Evolutionary conservation across 139 green algal genomes (phyloP).

Genomic region (Chlamydomonas sphaeroides): DNA sequence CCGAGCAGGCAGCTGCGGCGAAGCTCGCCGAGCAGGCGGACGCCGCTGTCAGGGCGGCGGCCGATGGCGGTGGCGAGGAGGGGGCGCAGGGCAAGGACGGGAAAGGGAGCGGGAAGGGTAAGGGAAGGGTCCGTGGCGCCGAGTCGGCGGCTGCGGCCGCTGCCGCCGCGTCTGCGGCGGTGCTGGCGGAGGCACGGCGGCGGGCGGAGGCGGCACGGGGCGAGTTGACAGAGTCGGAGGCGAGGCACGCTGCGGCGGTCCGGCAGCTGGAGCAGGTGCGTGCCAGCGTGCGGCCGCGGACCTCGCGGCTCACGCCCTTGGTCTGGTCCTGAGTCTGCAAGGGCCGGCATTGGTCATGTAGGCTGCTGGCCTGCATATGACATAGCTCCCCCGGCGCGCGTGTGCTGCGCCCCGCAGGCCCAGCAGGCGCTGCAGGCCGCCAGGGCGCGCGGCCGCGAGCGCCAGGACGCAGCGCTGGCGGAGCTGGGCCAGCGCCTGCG

Average conservation of each 20-base stretch:
- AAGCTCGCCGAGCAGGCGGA: slow-evolving; percentile 13
- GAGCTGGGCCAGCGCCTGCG: background rate
- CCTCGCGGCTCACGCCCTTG: too few relatives aligned
- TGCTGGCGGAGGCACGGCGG: background rate
- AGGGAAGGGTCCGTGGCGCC: too few relatives aligned
- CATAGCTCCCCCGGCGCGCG: too few relatives aligned
- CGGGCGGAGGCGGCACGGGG: background rate
- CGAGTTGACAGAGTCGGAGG: background rate
- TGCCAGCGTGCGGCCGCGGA: too few relatives aligned
- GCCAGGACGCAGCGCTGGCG: background rate
- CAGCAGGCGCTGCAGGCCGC: background rate
- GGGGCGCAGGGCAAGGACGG: too few relatives aligned
- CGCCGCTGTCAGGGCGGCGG: background rate
- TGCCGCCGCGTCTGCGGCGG: background rate
- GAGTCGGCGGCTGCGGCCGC: background rate
- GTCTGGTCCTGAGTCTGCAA: too few relatives aligned
- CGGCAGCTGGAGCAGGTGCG: background rate
- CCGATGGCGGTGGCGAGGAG: background rate
- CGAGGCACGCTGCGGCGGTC: background rate
- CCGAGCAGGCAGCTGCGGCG: background rate
- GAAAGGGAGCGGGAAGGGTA: too few relatives aligned
- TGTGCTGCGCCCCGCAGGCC: too few relatives aligned
- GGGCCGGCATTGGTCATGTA: too few relatives aligned
- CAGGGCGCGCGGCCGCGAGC: background rate
- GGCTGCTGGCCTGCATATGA: too few relatives aligned